phyloP scores from a whole-genome alignment of 805 yeast species.

The Kodamaea kaohsiungensis region DNA sequence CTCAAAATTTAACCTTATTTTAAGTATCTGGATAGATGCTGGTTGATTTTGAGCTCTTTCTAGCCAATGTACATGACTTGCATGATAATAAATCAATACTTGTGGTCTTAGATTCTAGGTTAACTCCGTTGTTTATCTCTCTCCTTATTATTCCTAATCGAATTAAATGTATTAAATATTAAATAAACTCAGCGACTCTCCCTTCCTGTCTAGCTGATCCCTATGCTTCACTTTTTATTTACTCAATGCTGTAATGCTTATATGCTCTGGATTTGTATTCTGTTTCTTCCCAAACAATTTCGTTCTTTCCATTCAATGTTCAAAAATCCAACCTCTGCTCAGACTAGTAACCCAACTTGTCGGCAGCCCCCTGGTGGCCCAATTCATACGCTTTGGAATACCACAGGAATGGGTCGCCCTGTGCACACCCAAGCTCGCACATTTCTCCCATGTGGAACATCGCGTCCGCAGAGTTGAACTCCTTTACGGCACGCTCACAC shows the following conservation, averaged over 20 bases:
- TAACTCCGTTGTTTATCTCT: background rate
- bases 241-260: background rate
- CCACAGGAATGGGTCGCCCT: constrained; percentile 32
- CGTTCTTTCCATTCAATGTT: background rate
- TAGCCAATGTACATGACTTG: too few species aligned
- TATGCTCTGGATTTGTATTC: background rate
- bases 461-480: constrained; percentile 41
- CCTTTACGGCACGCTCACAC: constrained; percentile 45
- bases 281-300: background rate
- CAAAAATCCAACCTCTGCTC: background rate
- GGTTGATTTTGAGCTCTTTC: background rate
- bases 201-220: background rate
- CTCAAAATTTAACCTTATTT: background rate
- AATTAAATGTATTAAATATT: constrained; percentile 1
- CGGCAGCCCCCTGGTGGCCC: constrained; percentile 33
- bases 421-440: constrained; percentile 36
- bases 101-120: background rate
- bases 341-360: constrained; percentile 15
- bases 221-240: background rate
- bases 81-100: background rate
- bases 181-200: background rate
- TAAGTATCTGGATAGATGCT: background rate
- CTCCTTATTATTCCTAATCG: background rate
- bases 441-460: constrained; percentile 39
- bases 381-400: constrained; percentile 34